Evolutionary conservation across 129 eudicot genomes (phyloP).

Genomic region (Escallonia rubra): DNA sequence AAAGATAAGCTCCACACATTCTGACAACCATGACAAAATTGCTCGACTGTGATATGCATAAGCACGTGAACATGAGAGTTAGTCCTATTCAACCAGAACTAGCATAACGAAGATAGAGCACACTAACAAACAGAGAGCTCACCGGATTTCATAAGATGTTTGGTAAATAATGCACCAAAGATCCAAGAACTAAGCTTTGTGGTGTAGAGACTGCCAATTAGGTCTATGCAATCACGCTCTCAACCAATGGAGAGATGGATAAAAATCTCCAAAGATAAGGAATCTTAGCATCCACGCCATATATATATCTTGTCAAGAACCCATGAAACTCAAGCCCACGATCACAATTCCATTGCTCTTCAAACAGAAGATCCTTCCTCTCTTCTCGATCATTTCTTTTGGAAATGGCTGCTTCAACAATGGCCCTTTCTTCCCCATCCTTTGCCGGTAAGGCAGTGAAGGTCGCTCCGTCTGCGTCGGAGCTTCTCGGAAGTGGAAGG

Average conservation of each 20-base stretch:
- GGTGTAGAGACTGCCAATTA: not conserved
- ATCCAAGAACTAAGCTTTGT: too few relatives aligned
- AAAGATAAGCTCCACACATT: too few relatives aligned
- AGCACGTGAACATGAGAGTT: too few relatives aligned
- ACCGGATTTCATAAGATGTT: too few relatives aligned
- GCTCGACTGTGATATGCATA: too few relatives aligned
- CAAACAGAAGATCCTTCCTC: not conserved
- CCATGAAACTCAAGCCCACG: not conserved
- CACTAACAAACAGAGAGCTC: too few relatives aligned
- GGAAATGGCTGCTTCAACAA: not conserved
- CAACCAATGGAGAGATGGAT: not conserved
- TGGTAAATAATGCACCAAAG: too few relatives aligned
- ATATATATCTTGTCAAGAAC: too few relatives aligned
- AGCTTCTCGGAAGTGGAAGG: not conserved
- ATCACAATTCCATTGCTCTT: not conserved
- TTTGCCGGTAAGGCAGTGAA: not conserved
- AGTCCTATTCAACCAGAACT: too few relatives aligned
- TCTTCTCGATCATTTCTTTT: not conserved
- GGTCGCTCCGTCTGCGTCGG: not conserved
- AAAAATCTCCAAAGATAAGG: not conserved
- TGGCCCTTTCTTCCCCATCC: not conserved
- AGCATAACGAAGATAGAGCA: too few relatives aligned
- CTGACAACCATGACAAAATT: too few relatives aligned
- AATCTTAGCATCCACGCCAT: not conserved
- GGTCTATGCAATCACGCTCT: not conserved